These are phyloP conservation scores for Hsuehochloa calcarea DNA, from an alignment of 176 grass and related monocot species.

Conservation along the genomic window DNA sequence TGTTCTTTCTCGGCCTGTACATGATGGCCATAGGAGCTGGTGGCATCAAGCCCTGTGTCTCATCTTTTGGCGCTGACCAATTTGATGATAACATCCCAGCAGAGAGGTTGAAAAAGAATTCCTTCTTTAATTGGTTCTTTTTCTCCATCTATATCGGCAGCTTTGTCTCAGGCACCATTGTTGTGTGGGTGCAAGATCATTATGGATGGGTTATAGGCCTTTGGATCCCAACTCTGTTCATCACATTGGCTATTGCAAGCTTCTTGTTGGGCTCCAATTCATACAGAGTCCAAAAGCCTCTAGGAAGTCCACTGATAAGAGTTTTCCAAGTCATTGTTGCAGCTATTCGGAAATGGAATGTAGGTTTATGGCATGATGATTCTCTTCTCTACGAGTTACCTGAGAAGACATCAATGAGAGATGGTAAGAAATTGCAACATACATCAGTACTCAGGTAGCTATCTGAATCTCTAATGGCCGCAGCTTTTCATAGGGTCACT, in stretches of 20 bases:
- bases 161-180: conserved; percentile 54
- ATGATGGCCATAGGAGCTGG: conserved; percentile 68
- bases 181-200: conserved; percentile 82
- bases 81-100: conserved; percentile 46
- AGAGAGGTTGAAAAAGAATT: conserved; percentile 50
- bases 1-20: conserved; percentile 72
- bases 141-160: conserved; percentile 79
- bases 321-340: conserved; percentile 60
- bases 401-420: conserved; percentile 38
- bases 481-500: not conserved
- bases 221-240: conserved; percentile 66
- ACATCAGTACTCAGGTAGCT: conserved; percentile 52
- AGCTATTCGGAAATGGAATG: conserved; percentile 50
- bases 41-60: conserved; percentile 79
- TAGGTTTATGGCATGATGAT: conserved; percentile 34
- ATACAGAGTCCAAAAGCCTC: conserved; percentile 67
- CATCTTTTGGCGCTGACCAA: conserved; percentile 82
- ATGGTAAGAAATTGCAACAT: conserved; percentile 53
- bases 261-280: conserved; percentile 65
- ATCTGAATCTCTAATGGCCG: not conserved
- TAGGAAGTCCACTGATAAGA: conserved; percentile 63
- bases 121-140: conserved; percentile 95
- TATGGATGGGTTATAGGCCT: conserved; percentile 80
- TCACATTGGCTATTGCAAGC: conserved; percentile 55
- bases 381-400: conserved; percentile 58